A percentile compares a stretch with the other conserved stretches of the same genome.
These are phyloP conservation scores for Brassica cretica DNA, from an alignment of 345 rosid species.

Conservation along the genomic window DNA sequence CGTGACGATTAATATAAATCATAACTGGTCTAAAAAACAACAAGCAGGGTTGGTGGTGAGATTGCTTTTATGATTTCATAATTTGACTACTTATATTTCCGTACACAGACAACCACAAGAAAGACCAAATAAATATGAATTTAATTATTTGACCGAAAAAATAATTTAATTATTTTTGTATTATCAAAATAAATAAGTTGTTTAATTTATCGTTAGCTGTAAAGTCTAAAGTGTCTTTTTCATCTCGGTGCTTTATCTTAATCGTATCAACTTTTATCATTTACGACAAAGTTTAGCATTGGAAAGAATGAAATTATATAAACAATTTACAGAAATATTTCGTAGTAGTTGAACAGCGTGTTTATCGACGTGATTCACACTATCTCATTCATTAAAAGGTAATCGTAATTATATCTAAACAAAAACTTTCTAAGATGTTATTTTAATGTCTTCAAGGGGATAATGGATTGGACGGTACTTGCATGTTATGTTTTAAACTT, in stretches of 20 bases:
- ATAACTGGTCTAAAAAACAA: not conserved
- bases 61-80: not conserved
- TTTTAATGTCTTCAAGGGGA: not conserved
- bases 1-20: not conserved
- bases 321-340: conserved; percentile 9
- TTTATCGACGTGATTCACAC: conserved; percentile 28
- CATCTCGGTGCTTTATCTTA: conserved; percentile 29
- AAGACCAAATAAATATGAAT: not conserved
- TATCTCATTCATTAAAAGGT: conserved; percentile 20
- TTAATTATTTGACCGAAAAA: too few species aligned
- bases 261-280: conserved; percentile 22
- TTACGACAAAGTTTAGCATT: conserved; percentile 16
- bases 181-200: not conserved
- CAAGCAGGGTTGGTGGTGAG: conserved; percentile 5
- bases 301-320: conserved; percentile 4
- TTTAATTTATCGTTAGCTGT: not conserved
- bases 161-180: not conserved
- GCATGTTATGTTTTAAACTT: not conserved
- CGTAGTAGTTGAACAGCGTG: conserved; percentile 35
- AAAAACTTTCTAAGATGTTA: not conserved
- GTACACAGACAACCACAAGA: conserved; percentile 12
- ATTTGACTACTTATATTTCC: not conserved
- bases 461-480: not conserved
- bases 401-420: not conserved
- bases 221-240: conserved; percentile 19